Conservation (phyloP, 495 filamentous ascomycete species). For the Tuber magnatum region DNA sequence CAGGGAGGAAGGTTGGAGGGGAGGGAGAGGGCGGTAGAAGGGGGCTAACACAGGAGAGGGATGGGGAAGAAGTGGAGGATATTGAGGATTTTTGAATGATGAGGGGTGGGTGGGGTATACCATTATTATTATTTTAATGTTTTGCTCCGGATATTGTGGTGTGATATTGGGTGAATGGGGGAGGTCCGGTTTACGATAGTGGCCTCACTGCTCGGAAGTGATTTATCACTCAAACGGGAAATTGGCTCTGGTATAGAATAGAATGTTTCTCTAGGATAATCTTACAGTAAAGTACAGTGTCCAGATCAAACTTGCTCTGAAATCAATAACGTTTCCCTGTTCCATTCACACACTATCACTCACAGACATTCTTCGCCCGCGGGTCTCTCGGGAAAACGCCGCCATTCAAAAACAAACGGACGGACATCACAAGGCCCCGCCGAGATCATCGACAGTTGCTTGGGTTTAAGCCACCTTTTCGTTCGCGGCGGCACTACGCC, state of each 20-base stretch:
- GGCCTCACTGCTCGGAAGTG: not conserved
- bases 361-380: not conserved
- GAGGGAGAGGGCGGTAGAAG: not conserved
- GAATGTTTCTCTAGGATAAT: slow-evolving; percentile 1
- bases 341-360: not conserved
- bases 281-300: not conserved
- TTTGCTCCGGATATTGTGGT: not conserved
- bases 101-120: not conserved
- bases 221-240: not conserved
- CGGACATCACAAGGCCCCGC: not conserved
- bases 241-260: not conserved
- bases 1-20: not conserved
- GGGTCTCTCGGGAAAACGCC: not conserved
- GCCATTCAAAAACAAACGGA: not conserved
- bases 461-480: not conserved
- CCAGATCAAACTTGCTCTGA: not conserved
- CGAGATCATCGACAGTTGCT: not conserved
- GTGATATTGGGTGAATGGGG: not conserved
- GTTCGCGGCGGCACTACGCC: slow-evolving; percentile 5
- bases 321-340: not conserved
- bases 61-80: not conserved
- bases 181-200: not conserved
- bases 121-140: not conserved
- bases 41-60: not conserved
- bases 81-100: slow-evolving; percentile 24